Conservation (phyloP, 169 alveolate species). For the Perkinsus chesapeaki region DNA sequence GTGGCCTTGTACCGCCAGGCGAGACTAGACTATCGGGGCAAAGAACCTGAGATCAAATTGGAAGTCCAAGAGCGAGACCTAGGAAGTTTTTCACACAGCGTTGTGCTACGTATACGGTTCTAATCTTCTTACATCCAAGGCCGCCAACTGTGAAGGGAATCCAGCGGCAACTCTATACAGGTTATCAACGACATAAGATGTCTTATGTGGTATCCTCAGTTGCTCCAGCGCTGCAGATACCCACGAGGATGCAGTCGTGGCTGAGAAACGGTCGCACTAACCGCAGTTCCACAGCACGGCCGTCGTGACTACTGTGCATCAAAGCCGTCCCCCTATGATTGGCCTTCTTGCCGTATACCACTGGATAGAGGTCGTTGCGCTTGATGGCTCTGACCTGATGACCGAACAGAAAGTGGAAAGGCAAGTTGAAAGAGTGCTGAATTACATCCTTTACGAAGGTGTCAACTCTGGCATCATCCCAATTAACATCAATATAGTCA, state of each 20-base stretch:
- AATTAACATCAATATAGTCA: background rate
- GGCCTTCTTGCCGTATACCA: background rate
- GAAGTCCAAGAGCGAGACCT: too few relatives aligned
- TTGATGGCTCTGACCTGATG: background rate
- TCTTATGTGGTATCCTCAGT: slow-evolving; percentile 30
- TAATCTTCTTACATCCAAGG: background rate
- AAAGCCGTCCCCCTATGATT: background rate
- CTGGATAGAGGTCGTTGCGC: background rate
- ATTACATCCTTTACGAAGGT: background rate
- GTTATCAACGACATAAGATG: slow-evolving; percentile 10
- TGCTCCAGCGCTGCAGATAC: slow-evolving; percentile 3
- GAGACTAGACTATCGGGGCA: background rate
- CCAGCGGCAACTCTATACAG: slow-evolving; percentile 32
- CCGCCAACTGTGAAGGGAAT: slow-evolving; percentile 21
- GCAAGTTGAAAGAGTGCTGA: background rate
- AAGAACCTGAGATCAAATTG: too few relatives aligned
- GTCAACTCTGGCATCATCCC: background rate
- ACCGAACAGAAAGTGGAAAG: background rate
- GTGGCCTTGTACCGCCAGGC: background rate
- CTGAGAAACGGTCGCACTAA: too few relatives aligned
- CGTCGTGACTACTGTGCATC: background rate
- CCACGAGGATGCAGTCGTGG: background rate
- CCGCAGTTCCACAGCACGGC: too few relatives aligned
- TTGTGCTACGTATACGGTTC: too few relatives aligned
- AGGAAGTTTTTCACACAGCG: too few relatives aligned